Evolutionary conservation across 1,139 yeast species (phyloP), one percentile per base, ranked within the genome.

Genomic region (Debaryomyces coudertii): DNA sequence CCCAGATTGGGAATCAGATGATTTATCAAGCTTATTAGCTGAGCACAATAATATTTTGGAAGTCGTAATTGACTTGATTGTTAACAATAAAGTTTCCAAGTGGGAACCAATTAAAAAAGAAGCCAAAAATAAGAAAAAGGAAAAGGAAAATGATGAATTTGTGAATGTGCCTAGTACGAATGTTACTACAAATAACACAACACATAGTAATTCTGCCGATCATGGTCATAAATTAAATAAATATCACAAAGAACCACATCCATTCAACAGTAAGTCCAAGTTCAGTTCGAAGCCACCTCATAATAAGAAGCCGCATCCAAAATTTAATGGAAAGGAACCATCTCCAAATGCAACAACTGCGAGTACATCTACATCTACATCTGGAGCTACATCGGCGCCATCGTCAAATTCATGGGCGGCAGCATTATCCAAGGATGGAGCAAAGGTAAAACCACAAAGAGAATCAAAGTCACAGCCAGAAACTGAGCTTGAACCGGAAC

Each of bases 1-100:
- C 73, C 96, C 97, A 36, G 97, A 89, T 63, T 93, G 99, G 99
- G 82, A 89, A 47, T 76, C 80, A 45, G 96, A 88, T 38, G 99
- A 93, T 64, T 82, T 93, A 65, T 71, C 78, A 44, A 81, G 86
- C 45, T 83, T 90, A 49, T 82, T 92, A 55, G 75, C 76, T 49
- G 98, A 93, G 67, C 80, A 87, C 56, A 63, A 69, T 50, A 78
- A 85, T 55, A 90, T 87, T 61, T 75, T 90, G 55, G 95, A 87
- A 61, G 77, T 80, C 43, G 90, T 93, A 54, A 86, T 89, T 56
- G 92, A 87, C 62, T 85, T 90, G 67, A 92, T 93, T 67, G 85
- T 95, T 50, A 88, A 90, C 54, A 96, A 95, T 55, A 79, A 79
- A 61, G 82, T 79, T 30, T 71, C 80, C 52, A 78, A 76, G 60